Conservation (phyloP, 257 asterid species). For the Solanum clarkiae region DNA sequence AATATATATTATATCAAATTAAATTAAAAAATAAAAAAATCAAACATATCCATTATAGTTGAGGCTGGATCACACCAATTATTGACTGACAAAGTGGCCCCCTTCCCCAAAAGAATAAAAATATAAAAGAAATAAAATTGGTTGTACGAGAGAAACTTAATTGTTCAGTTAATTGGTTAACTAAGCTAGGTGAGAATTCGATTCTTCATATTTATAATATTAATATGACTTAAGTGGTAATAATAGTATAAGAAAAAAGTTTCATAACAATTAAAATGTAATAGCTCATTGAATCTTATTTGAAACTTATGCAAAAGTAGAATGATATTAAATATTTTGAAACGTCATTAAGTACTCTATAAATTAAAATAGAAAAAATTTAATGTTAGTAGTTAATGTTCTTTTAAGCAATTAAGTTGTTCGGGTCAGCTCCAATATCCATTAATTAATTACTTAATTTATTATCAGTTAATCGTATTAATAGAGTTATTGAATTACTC, state of each 20-base stretch:
- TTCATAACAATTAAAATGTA: not conserved
- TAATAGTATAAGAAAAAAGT: not conserved
- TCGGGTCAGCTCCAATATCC: conserved; percentile 4
- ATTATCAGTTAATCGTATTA: not conserved
- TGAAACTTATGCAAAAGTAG: not conserved
- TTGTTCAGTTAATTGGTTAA: too few relatives aligned
- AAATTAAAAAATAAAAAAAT: not conserved
- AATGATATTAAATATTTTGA: not conserved
- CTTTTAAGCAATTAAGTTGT: not conserved
- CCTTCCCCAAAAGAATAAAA: conserved; percentile 4
- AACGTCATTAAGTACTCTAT: not conserved
- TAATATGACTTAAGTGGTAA: not conserved
- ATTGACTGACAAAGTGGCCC: conserved; percentile 23
- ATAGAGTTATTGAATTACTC: conserved; percentile 6
- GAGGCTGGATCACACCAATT: conserved; percentile 16
- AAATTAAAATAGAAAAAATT: not conserved
- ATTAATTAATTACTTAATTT: not conserved
- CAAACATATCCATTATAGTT: conserved; percentile 13
- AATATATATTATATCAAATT: not conserved
- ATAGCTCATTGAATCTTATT: not conserved
- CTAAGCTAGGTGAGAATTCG: too few relatives aligned
- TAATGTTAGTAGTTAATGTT: not conserved
- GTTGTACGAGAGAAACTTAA: too few relatives aligned
- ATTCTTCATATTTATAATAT: too few relatives aligned
- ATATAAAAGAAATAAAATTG: too few relatives aligned